Percentiles rank a stretch among this genome's conserved stretches.
phyloP scores from a whole-genome alignment of 352 stramenopile species.

The Phytophthora parvispora region DNA sequence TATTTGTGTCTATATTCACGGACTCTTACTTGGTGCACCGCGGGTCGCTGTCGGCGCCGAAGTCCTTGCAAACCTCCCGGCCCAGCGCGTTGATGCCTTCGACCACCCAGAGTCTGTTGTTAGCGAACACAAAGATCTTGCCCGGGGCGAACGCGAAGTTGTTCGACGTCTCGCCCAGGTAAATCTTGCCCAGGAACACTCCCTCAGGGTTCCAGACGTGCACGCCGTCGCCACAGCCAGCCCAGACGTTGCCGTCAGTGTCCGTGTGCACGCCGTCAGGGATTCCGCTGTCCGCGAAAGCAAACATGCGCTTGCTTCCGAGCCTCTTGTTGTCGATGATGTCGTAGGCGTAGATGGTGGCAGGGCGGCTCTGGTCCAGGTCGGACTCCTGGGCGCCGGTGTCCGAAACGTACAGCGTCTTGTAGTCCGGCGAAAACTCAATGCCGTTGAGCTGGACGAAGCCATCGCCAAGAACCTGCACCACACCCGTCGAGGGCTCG shows the following conservation, averaged over 20 bases:
- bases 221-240: constrained; percentile 10
- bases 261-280: constrained; percentile 15
- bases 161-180: constrained; percentile 16
- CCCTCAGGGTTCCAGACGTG: constrained; percentile 16
- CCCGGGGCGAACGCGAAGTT: constrained; percentile 19
- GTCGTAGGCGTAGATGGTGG: constrained; percentile 20
- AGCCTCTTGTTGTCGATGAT: constrained; percentile 16
- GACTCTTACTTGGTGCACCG: neutral
- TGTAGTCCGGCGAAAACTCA: constrained; percentile 19
- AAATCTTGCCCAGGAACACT: constrained; percentile 15
- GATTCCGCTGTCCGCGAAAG: constrained; percentile 11
- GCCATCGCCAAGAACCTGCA: constrained; percentile 9
- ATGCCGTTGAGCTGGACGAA: constrained; percentile 10
- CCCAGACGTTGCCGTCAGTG: constrained; percentile 17
- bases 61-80: constrained; percentile 20
- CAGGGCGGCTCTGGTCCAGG: constrained; percentile 4
- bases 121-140: constrained; percentile 20
- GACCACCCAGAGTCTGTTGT: constrained; percentile 13
- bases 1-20: neutral
- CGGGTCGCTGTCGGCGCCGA: constrained; percentile 12
- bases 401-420: constrained; percentile 20
- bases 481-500: constrained; percentile 13
- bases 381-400: constrained; percentile 13
- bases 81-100: constrained; percentile 17
- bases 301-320: constrained; percentile 11